These are phyloP conservation scores for Macrolepiota dolichaula DNA, from an alignment of 768 basidiomycete species.

Conservation along the genomic window DNA sequence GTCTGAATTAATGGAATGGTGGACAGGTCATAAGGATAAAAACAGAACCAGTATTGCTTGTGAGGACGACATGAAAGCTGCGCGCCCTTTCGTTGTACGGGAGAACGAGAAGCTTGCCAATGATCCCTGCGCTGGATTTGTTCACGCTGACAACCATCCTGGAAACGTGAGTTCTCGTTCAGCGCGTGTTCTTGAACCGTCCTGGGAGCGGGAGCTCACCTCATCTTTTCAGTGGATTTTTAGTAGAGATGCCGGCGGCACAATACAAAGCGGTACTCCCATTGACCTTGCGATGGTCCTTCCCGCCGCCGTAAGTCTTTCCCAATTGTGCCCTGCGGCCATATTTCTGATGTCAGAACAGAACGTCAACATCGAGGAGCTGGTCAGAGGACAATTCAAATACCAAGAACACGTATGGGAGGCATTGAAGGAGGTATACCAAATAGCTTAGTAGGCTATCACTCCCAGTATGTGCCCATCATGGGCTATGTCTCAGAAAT, in stretches of 20 bases:
- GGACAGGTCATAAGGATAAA: background rate
- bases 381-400: too few relatives aligned
- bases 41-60: background rate
- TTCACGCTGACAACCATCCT: background rate
- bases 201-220: too few relatives aligned
- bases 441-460: too few relatives aligned
- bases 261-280: background rate
- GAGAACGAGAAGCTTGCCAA: background rate
- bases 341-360: background rate
- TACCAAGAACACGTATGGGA: too few relatives aligned
- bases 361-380: background rate
- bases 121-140: background rate
- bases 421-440: too few relatives aligned
- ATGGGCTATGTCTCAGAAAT: too few relatives aligned
- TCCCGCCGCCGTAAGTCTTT: background rate
- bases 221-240: too few relatives aligned
- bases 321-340: background rate
- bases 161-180: background rate
- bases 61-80: background rate
- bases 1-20: too few relatives aligned
- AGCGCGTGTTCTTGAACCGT: too few relatives aligned
- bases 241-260: too few relatives aligned
- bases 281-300: background rate
- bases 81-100: background rate
- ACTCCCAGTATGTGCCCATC: too few relatives aligned